phyloP scores from a whole-genome alignment of 2,329 filamentous ascomycete genomes.

The Colletotrichum sp. region DNA sequence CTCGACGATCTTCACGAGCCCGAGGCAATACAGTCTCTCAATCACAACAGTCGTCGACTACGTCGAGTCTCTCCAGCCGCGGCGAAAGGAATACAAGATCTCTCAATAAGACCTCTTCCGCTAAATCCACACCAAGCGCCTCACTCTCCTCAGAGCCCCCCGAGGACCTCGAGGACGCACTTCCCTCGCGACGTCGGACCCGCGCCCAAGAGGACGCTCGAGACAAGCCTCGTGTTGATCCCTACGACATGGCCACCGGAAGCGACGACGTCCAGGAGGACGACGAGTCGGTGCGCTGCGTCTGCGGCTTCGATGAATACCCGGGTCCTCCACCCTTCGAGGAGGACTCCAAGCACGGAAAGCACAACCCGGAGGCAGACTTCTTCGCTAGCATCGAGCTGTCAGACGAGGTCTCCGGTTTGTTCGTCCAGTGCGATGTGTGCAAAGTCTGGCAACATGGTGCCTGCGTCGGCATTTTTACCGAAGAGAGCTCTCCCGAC shows the following conservation, averaged over 20 bases:
- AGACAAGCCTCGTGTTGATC: constrained; percentile 49
- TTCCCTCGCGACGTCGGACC: constrained; percentile 77
- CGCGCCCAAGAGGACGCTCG: constrained; percentile 71
- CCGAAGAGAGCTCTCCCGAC: constrained; percentile 89
- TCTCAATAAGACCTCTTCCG: constrained; percentile 72
- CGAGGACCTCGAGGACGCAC: constrained; percentile 71
- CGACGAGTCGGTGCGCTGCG: constrained; percentile 93
- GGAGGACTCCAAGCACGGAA: constrained; percentile 55
- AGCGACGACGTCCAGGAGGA: constrained; percentile 78
- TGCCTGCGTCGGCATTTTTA: constrained; percentile 95
- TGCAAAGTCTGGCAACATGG: constrained; percentile 99
- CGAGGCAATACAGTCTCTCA: constrained; percentile 77
- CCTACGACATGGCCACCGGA: constrained; percentile 62
- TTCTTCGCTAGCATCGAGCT: constrained; percentile 65
- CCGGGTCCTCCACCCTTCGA: constrained; percentile 77
- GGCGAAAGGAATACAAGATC: constrained; percentile 76
- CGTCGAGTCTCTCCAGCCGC: constrained; percentile 78
- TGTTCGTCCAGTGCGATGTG: constrained; percentile 97
- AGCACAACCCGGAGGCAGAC: constrained; percentile 62
- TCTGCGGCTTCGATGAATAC: constrained; percentile 94
- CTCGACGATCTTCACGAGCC: constrained; percentile 90
- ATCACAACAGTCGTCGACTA: constrained; percentile 78
- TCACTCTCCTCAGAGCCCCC: constrained; percentile 73
- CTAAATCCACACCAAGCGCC: constrained; percentile 77
- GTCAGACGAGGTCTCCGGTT: constrained; percentile 85